Base-by-base conservation (phyloP, 306 rosid genomes). In the Pterocarpus macrocarpus region DNA sequence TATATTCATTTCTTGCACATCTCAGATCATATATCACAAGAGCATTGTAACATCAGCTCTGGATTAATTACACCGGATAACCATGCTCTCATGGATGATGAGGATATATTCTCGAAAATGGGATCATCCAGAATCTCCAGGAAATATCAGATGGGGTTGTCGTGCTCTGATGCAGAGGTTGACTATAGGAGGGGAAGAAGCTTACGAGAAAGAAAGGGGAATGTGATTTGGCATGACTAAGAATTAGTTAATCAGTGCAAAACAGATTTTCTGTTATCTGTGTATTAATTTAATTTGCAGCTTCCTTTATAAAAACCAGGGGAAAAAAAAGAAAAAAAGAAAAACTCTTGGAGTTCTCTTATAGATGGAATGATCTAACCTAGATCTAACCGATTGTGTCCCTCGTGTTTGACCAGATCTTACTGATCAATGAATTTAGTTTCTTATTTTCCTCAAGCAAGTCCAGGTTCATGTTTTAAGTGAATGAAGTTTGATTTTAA, bases 131-230 rank as follows among this genome's bases (percentile, higher is more conserved):
- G 88, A 86, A 75, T 64, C 45, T 75, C 84, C 86, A 86, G 91
- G 86, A 94, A 89, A 87, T 88, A 89, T 82, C 91, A 78, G 72
- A 78, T 89, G 86, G 97, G 97, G 9, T 80, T 84, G 49, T 95
- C 99, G 5, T 87, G 97, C 88, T 96, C 99, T 10, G 99, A 96
- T 81, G 99, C 99, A 8, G 98, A 96, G 89, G 80, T 96, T 76
- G 99, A 96, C 85, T 96, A 96, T 80, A 87, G 99, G 77, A 87
- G 98, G 86, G 94, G 98, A 64, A 91, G 98, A 88, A 91, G 94
- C 94, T 83, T 87, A 70, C 86, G 91, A 72, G 97, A 90, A 83
- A 74, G 87, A 80, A 91, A 87, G 89, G 89, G 87, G 82, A 85
- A 81, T 79, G 87, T 82, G 78, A 76, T 76, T 70, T 90, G 97